These are phyloP conservation scores for Catharanthus roseus DNA, from an alignment of 257 asterid species.

Conservation along the genomic window DNA sequence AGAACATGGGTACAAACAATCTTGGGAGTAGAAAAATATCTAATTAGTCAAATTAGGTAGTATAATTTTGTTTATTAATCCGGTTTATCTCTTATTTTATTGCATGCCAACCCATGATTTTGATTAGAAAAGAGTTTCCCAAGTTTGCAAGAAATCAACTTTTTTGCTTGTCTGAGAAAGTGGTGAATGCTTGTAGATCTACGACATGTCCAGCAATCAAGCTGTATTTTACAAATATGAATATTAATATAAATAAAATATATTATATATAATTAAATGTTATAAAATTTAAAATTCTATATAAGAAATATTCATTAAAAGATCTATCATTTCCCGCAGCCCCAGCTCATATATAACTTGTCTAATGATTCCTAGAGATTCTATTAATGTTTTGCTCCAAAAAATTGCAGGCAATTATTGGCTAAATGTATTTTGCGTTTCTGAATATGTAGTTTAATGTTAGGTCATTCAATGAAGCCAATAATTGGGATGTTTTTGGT, in stretches of 20 bases:
- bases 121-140: not conserved
- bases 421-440: too few species aligned
- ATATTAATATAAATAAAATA: too few species aligned
- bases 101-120: conserved; percentile 6
- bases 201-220: conserved; percentile 7
- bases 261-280: not conserved
- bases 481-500: not conserved
- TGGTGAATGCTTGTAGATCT: conserved; percentile 16
- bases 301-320: too few species aligned
- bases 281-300: too few species aligned
- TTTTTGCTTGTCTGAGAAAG: conserved; percentile 16
- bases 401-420: not conserved
- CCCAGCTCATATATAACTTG: not conserved
- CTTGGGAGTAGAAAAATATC: conserved; percentile 6
- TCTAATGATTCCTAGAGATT: not conserved
- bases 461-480: conserved; percentile 3
- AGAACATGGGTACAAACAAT: conserved; percentile 13
- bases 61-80: not conserved
- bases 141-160: not conserved
- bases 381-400: not conserved
- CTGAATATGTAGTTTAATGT: not conserved
- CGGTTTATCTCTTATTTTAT: not conserved
- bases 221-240: not conserved
- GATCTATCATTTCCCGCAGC: not conserved
- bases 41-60: conserved; percentile 1